Conservation (phyloP, 2,329 filamentous ascomycete species). For the Paraphoma sp. region DNA sequence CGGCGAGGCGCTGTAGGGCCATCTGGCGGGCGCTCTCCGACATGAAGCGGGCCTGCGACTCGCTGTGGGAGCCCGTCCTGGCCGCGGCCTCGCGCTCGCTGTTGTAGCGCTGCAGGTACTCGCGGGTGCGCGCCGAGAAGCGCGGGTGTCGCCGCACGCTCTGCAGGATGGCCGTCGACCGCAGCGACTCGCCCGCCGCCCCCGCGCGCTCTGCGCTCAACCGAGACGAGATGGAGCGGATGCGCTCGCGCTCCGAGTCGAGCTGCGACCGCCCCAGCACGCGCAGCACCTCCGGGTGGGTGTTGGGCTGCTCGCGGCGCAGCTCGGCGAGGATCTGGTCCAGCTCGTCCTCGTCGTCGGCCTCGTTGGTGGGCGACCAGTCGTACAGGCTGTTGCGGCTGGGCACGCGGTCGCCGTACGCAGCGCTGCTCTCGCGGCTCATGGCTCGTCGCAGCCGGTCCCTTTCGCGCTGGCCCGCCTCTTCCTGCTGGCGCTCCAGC, state of each 20-base stretch:
- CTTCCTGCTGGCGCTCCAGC: constrained; percentile 42
- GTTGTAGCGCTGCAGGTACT: constrained; percentile 50
- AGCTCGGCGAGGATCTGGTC: constrained; percentile 51
- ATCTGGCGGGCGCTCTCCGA: constrained; percentile 32
- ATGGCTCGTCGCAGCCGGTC: constrained; percentile 55
- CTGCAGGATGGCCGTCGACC: constrained; percentile 51
- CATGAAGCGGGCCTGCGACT: constrained; percentile 31
- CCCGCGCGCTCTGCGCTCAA: constrained; percentile 16
- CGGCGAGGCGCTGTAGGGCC: constrained; percentile 40
- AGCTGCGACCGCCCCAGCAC: constrained; percentile 46
- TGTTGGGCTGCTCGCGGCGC: constrained; percentile 46
- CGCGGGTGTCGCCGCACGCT: constrained; percentile 48
- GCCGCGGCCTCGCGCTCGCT: constrained; percentile 45
- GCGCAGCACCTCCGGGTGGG: constrained; percentile 48
- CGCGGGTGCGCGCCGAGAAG: constrained; percentile 46
- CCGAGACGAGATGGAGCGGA: constrained; percentile 31
- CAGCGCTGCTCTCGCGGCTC: constrained; percentile 43
- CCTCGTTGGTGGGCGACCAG: constrained; percentile 60
- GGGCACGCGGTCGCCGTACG: constrained; percentile 63
- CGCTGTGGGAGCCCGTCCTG: constrained; percentile 19
- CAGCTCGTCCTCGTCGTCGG: constrained; percentile 47
- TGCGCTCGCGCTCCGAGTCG: constrained; percentile 40
- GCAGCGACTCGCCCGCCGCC: constrained; percentile 29
- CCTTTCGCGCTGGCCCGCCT: constrained; percentile 49
- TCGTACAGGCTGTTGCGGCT: constrained; percentile 64